phyloP scores from a whole-genome alignment of 208 protist genomes.

The Trypanosoma rangeli region DNA sequence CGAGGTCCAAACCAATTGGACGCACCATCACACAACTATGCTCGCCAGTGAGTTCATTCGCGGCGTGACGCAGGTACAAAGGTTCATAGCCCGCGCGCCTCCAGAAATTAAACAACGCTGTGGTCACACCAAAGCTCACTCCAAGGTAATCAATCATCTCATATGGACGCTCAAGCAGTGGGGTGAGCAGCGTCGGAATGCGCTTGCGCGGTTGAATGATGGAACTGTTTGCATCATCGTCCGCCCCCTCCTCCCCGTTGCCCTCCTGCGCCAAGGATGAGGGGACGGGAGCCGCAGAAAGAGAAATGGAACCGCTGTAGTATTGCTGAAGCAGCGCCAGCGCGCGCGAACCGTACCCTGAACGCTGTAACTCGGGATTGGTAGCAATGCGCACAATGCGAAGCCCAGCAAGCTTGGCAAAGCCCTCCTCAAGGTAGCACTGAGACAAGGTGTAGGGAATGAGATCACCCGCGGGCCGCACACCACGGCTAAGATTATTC shows the following conservation, averaged over 20 bases:
- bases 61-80: slow-evolving; percentile 91
- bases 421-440: slow-evolving; percentile 95
- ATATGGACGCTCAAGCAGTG: slow-evolving; percentile 84
- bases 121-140: slow-evolving; percentile 97
- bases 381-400: slow-evolving; percentile 99
- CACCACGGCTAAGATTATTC: slow-evolving; percentile 83
- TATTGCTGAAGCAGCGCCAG: slow-evolving; percentile 93
- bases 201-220: slow-evolving; percentile 41
- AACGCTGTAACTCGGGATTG: slow-evolving; percentile 95
- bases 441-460: slow-evolving; percentile 99
- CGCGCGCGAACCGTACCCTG: slow-evolving; percentile 97
- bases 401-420: slow-evolving; percentile 94
- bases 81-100: slow-evolving; percentile 81
- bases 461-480: slow-evolving; percentile 97
- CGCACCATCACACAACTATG: slow-evolving; percentile 99
- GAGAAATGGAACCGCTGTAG: slow-evolving; percentile 92
- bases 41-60: slow-evolving; percentile 99
- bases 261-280: not conserved
- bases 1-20: slow-evolving; percentile 68
- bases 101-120: slow-evolving; percentile 98
- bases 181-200: slow-evolving; percentile 81
- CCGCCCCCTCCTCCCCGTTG: slow-evolving; percentile 18
- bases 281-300: slow-evolving; percentile 25
- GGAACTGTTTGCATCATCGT: slow-evolving; percentile 22
- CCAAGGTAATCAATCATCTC: slow-evolving; percentile 98